Conservation (phyloP, 2,329 filamentous ascomycete species). For the Waltergamsia citrina region DNA sequence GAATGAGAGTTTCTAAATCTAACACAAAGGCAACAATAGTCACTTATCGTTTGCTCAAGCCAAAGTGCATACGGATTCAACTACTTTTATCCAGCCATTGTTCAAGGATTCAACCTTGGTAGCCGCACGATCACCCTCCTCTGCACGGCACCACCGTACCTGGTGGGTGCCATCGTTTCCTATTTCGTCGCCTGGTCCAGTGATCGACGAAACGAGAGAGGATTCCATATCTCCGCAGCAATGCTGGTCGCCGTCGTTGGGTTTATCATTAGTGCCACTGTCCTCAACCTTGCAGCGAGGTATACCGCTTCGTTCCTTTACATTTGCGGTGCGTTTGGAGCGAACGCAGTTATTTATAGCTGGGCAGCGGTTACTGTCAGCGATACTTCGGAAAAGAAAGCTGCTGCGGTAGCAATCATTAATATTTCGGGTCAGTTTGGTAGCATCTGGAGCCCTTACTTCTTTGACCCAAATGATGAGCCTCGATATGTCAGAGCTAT, state of each 20-base stretch:
- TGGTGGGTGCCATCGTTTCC: conserved; percentile 42
- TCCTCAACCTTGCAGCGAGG: conserved; percentile 39
- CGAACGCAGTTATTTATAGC: conserved; percentile 10
- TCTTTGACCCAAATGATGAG: conserved; percentile 12
- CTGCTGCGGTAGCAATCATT: conserved; percentile 12
- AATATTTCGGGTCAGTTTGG: conserved; percentile 12
- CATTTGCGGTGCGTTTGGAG: conserved; percentile 9
- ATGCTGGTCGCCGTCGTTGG: conserved; percentile 43
- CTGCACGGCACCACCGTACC: conserved; percentile 47
- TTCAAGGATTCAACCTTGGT: conserved; percentile 47
- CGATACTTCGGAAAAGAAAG: conserved; percentile 14
- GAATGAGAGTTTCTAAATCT: no score
- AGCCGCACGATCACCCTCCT: conserved; percentile 39
- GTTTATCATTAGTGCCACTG: conserved; percentile 51
- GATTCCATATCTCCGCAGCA: conserved; percentile 47
- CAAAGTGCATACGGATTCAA: conserved; percentile 20
- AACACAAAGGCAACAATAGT: no score
- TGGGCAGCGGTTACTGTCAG: conserved; percentile 11
- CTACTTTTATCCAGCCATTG: conserved; percentile 36
- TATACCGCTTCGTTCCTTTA: conserved; percentile 11
- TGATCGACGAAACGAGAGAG: conserved; percentile 51
- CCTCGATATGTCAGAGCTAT: conserved; percentile 13
- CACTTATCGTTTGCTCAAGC: no score
- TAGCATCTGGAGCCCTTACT: conserved; percentile 16
- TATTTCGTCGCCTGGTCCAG: conserved; percentile 51